A percentile compares a stretch with the other conserved stretches of the same genome.
phyloP scores from a whole-genome alignment of 345 rosid species.

The Populus pruinosa region DNA sequence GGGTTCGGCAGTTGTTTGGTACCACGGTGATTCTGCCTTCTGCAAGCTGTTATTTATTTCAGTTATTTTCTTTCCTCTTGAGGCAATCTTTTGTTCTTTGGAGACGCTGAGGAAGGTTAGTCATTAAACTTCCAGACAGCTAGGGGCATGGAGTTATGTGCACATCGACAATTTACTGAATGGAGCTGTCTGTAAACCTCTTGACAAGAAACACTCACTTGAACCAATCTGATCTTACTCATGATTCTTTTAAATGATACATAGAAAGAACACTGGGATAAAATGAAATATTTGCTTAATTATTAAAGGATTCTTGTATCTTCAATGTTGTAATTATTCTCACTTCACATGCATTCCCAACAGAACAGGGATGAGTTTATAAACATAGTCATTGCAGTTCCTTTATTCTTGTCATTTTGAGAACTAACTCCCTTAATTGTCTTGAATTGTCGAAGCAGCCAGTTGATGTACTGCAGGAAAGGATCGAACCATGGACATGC shows the following conservation, averaged over 20 bases:
- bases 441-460: background rate
- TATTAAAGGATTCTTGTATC: background rate
- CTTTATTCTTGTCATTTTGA: background rate
- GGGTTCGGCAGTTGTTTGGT: background rate
- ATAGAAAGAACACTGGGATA: background rate
- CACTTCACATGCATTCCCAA: background rate
- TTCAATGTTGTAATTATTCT: background rate
- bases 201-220: background rate
- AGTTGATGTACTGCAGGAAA: background rate
- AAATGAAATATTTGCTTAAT: background rate
- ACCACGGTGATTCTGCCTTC: background rate
- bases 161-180: too few species aligned
- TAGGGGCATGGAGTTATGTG: too few species aligned
- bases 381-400: background rate
- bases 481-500: too few species aligned
- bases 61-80: conserved; percentile 15
- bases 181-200: too few species aligned
- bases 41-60: conserved; percentile 1
- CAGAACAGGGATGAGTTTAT: background rate
- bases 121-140: too few species aligned
- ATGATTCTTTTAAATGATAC: background rate
- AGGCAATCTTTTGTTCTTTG: conserved; percentile 75
- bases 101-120: conserved; percentile 46
- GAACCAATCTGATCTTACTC: background rate
- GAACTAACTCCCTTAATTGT: background rate